Evolutionary conservation across 2,329 filamentous ascomycete genomes (phyloP).

Genomic region (Pseudogymnoascus pannorum): DNA sequence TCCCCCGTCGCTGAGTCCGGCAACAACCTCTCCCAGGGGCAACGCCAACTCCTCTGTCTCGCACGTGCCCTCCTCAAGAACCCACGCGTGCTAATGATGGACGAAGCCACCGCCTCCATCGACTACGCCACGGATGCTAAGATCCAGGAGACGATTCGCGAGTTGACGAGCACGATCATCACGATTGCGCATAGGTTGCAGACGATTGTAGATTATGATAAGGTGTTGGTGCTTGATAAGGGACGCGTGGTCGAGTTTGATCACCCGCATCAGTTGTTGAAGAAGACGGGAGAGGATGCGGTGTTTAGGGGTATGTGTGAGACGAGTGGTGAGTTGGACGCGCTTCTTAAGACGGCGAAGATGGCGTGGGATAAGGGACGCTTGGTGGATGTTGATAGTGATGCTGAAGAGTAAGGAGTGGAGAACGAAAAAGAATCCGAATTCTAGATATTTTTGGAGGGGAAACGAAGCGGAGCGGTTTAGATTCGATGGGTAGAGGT

Average conservation of each 20-base stretch:
- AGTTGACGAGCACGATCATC: conserved; percentile 86
- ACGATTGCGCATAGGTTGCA: conserved; percentile 94
- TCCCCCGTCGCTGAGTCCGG: conserved; percentile 84
- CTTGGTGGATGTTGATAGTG: conserved; percentile 31
- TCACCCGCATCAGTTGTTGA: conserved; percentile 78
- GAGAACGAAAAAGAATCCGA: not conserved
- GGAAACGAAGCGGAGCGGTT: not conserved
- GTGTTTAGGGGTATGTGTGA: conserved; percentile 62
- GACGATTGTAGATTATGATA: conserved; percentile 97
- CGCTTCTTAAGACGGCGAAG: conserved; percentile 45
- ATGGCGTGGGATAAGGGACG: conserved; percentile 37
- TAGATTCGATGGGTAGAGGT: not conserved
- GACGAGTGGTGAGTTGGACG: conserved; percentile 56
- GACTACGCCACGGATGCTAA: conserved; percentile 94
- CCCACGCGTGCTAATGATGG: conserved; percentile 95
- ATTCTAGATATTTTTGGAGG: not conserved
- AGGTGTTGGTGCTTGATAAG: conserved; percentile 88
- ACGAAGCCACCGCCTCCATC: conserved; percentile 95
- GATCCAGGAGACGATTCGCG: conserved; percentile 94
- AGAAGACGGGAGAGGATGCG: conserved; percentile 35
- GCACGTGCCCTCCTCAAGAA: conserved; percentile 86
- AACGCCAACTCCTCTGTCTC: conserved; percentile 88
- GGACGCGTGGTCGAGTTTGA: conserved; percentile 82
- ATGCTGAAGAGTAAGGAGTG: not conserved
- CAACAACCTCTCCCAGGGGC: conserved; percentile 89